Evolutionary conservation across 106 monocot species (phyloP), one percentile per base, ranked within the genome.

Genomic region (Triglochin maritima): DNA sequence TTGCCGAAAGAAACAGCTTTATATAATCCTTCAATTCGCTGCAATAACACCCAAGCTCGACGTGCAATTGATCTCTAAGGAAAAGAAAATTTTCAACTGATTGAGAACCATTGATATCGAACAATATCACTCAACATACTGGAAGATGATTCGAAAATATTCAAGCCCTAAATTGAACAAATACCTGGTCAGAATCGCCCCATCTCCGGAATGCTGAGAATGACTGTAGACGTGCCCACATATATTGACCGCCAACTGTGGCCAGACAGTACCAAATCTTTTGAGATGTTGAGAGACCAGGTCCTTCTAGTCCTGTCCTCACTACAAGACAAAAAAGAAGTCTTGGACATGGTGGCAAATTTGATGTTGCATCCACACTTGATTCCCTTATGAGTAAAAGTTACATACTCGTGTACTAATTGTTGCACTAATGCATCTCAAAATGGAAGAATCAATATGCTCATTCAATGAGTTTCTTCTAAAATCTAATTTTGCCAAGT

Each of bases 221-320:
- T 50, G 86, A 86, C 66, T 99, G 92, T 50, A 98, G 70, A 59
- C 92, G 92, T 17, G 88, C 73, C 98, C 98, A 99, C 55, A 88
- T 55, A 72, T 99, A 92, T 53, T 82, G 91, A 58, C 98, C 98
- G 64, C 98, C 98, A 64, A 92, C 84, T 46, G 73, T 84, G 16
- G 77, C 71, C 57, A 99, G 68, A 73, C 89, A 99, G 65, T 92
- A 99, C 86, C 86, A 82, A n/a, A 92, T 58, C 71, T 99, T 99
- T 73, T 99, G 98, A 63, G 84, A 88, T 66, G 75, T 62, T 49
- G 98, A 89, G 79, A 99, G 89, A 44, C 98, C 92, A 47, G 80
- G 92, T 53, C 98, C 98, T 86, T 99, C 98, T 55, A 99, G 75
- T 42, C 98, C 98, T 47, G 92, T 99, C 84, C 98, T 92, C 57